Conservation (phyloP, 176 grass and related monocot species). For the Ampelocalamus luodianensis region DNA sequence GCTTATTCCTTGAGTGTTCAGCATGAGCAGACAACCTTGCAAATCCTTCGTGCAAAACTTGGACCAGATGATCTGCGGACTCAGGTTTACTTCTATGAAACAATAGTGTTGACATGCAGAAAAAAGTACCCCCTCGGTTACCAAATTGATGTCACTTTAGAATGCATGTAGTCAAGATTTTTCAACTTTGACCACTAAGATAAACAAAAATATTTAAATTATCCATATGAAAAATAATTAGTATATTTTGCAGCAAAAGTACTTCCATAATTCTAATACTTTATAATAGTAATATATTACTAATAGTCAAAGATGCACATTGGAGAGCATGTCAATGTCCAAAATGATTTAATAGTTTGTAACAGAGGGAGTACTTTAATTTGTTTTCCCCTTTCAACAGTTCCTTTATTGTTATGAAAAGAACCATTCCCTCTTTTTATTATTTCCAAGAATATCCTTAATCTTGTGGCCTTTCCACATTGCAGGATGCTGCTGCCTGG, state of each 20-base stretch:
- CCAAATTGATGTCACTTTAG: slow-evolving; percentile 26
- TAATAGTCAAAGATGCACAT: slow-evolving; percentile 24
- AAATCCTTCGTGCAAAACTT: slow-evolving; percentile 97
- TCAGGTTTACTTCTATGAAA: slow-evolving; percentile 59
- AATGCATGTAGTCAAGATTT: slow-evolving; percentile 8
- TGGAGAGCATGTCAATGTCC: slow-evolving; percentile 4
- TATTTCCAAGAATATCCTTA: slow-evolving; percentile 28
- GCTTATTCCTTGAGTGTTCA: slow-evolving; percentile 99
- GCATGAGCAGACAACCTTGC: slow-evolving; percentile 99
- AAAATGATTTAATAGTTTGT: not conserved
- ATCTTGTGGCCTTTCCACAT: slow-evolving; percentile 27
- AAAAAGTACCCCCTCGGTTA: slow-evolving; percentile 6
- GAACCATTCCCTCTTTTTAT: not conserved
- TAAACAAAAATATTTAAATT: slow-evolving; percentile 28
- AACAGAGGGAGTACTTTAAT: slow-evolving; percentile 4
- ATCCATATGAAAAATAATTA: slow-evolving; percentile 6
- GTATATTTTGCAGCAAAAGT: slow-evolving; percentile 26
- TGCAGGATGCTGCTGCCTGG: slow-evolving; percentile 98
- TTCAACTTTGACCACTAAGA: not conserved
- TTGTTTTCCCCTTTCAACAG: not conserved
- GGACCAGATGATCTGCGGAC: slow-evolving; percentile 95
- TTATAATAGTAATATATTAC: not conserved
- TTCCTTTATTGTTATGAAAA: slow-evolving; percentile 30
- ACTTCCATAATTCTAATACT: not conserved
- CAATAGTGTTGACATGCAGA: slow-evolving; percentile 26